Evolutionary conservation across 2,329 filamentous ascomycete genomes (phyloP), one percentile per base, ranked within the genome.

Genomic region (Aureobasidium sp.): DNA sequence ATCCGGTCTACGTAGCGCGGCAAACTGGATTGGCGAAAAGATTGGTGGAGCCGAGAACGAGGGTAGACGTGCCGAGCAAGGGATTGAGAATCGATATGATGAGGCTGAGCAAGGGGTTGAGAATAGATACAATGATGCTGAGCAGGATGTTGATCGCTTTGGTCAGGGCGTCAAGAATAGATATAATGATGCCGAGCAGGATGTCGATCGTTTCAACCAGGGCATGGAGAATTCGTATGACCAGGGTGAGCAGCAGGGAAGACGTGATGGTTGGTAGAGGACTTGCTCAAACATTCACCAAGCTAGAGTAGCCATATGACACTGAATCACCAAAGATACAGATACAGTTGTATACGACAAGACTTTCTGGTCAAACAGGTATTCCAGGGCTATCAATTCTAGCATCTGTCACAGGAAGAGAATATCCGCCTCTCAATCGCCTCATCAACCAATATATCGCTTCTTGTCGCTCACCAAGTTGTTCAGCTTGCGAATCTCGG

Each of bases 401-500:
- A 9, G 3, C 25, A 31, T 48, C 53, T 42, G 14, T n/a, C 17
- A 11, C 37, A 44, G 52, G 37, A 29, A 42, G 14, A 12, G 9
- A 27, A 25, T 12, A 1, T 7, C 45, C 17, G 25, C 17, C 42
- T 27, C 20, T 2, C 4, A 14, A 29, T 9, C 3, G 1, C 39
- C 17, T 3, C 12, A n/a, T 59, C 45, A 60, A 5, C 57, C 44
- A 45, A 49, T 34, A 11, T 51, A 51, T n/a, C 37, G 22, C 45
- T 31, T 60, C 52, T 41, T 29, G 36, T 66, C 63, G 42, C 48
- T 65, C 37, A 63, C 57, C 68, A 75, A 61, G 53, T 75, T 73
- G 66, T 81, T 81, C 70, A 80, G 67, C 70, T 75, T 77, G 51
- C 78, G 68, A 60, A 92, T 90, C 72, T 91, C 88, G 27, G 83